Evolutionary conservation across 305 asterid species (phyloP), one percentile per base, ranked within the genome.

Genomic region (Fraxinus paxiana): DNA sequence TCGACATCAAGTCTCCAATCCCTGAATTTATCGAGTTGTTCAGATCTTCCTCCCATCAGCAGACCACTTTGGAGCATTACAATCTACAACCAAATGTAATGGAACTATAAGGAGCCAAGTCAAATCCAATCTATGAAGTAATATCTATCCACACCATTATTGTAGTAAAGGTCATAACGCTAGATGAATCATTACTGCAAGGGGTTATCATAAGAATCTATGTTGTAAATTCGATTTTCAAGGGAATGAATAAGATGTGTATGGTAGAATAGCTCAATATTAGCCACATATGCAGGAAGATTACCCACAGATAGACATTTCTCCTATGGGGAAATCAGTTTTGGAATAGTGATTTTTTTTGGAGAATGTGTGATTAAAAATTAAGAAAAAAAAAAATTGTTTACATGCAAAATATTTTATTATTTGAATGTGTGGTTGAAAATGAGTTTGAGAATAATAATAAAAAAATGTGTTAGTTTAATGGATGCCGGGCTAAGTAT

Each of bases 1-100:
- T 95, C 99, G 24, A 91, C 87, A 59, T 95, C 97, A 69, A 95
- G 97, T 85, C 99, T 89, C 89, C 86, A 88, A 73, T 90, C 97
- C 75, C 93, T 81, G 88, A 90, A 89, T 81, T 90, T 86, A 74
- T 95, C 98, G 0, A 81, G 84, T 75, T 90, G 84, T 15, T 84
- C 88, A 0, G 84, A 79, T 84, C 96, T 88, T 83, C 91, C 96
- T 75, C 96, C 96, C 93, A 89, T 93, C 83, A 89, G 76, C 78
- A 92, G 83, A 83, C 87, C 88, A 78, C 86, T 90, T 87, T 91
- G 98, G 80, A 92, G 90, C 97, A 93, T 92, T 70, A 92, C 92
- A 85, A 92, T 92, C 99, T 95, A 92, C 83, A 83, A 81, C 34
- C 76, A 79, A 54, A 33, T 81, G 26, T 20, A 67, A 69, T 18